A percentile compares a stretch with the other conserved stretches of the same genome.
Evolutionary conservation across 805 yeast species (phyloP).

Genomic region (Starmerella scarabaei): DNA sequence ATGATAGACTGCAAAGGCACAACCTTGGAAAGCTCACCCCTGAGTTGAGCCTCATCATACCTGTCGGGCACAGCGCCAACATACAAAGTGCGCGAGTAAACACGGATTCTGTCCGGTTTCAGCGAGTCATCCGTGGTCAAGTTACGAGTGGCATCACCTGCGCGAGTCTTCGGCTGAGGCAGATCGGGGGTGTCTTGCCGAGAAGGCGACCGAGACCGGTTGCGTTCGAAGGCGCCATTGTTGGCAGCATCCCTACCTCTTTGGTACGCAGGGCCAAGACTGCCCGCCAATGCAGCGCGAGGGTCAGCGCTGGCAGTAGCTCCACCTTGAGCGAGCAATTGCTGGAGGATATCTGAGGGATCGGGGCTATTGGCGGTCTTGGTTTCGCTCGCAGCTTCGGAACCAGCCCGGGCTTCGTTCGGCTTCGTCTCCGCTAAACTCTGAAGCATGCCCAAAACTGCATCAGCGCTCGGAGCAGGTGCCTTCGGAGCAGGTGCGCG

Average conservation of each 20-base stretch:
- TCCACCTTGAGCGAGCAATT: slow-evolving; percentile 14
- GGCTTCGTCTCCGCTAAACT: slow-evolving; percentile 44
- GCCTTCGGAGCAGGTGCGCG: slow-evolving; percentile 17
- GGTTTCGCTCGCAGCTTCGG: background rate
- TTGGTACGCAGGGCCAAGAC: slow-evolving; percentile 3
- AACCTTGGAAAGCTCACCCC: slow-evolving; percentile 60
- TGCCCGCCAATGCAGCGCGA: background rate
- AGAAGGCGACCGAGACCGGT: slow-evolving; percentile 17
- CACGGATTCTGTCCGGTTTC: slow-evolving; percentile 70
- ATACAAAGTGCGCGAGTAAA: slow-evolving; percentile 77
- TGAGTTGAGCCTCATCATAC: slow-evolving; percentile 65
- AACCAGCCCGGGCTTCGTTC: slow-evolving; percentile 18
- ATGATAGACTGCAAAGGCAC: slow-evolving; percentile 89
- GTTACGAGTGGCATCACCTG: slow-evolving; percentile 19
- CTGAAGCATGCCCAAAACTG: slow-evolving; percentile 40
- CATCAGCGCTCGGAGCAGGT: slow-evolving; percentile 35
- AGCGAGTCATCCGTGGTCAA: slow-evolving; percentile 9
- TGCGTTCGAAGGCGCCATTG: slow-evolving; percentile 12
- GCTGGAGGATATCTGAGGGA: slow-evolving; percentile 12
- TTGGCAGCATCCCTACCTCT: slow-evolving; percentile 13
- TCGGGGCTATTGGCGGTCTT: slow-evolving; percentile 2
- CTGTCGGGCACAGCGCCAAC: slow-evolving; percentile 83
- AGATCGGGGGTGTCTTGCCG: slow-evolving; percentile 10
- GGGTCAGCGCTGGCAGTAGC: slow-evolving; percentile 1
- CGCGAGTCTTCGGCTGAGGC: slow-evolving; percentile 16